Percentiles rank a stretch among this genome's conserved stretches.
These are phyloP conservation scores for Nephelium lappaceum DNA, from an alignment of 345 rosid species.

Conservation along the genomic window DNA sequence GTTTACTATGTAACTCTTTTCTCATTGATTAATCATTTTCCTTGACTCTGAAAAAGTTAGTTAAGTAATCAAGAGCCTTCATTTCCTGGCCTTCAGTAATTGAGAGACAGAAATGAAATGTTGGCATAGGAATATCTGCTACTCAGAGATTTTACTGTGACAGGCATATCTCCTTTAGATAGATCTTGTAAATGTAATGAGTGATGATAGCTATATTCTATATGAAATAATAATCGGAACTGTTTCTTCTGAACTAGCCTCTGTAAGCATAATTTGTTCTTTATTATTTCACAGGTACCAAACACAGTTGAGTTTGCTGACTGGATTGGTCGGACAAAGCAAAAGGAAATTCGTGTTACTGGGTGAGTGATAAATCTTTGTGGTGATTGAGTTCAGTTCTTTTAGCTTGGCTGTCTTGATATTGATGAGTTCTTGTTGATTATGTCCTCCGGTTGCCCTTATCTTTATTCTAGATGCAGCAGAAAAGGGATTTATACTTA, in stretches of 20 bases:
- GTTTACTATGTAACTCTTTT: neutral
- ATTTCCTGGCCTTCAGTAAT: neutral
- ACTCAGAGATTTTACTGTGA: neutral
- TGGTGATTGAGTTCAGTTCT: slow-evolving; percentile 18
- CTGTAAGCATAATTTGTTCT: slow-evolving; percentile 2
- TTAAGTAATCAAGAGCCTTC: neutral
- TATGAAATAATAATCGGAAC: neutral
- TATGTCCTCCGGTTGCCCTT: neutral
- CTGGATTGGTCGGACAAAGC: slow-evolving; percentile 97
- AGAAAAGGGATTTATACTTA: slow-evolving; percentile 6
- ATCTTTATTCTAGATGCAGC: slow-evolving; percentile 10
- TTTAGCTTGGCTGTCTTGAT: neutral
- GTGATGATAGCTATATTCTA: neutral
- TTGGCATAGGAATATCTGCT: neutral
- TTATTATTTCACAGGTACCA: slow-evolving; percentile 64
- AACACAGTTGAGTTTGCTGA: slow-evolving; percentile 94
- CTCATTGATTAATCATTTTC: neutral
- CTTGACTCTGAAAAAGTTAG: neutral
- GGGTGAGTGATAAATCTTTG: slow-evolving; percentile 57
- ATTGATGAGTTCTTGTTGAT: neutral
- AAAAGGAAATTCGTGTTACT: slow-evolving; percentile 86
- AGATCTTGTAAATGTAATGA: neutral
- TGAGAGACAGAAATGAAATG: neutral
- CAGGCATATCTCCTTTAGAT: neutral
- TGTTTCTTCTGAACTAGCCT: neutral